A percentile compares a stretch with the other conserved stretches of the same genome.
These are phyloP conservation scores for Selenicereus undatus DNA, from an alignment of 148 eudicot genomes.

Conservation along the genomic window DNA sequence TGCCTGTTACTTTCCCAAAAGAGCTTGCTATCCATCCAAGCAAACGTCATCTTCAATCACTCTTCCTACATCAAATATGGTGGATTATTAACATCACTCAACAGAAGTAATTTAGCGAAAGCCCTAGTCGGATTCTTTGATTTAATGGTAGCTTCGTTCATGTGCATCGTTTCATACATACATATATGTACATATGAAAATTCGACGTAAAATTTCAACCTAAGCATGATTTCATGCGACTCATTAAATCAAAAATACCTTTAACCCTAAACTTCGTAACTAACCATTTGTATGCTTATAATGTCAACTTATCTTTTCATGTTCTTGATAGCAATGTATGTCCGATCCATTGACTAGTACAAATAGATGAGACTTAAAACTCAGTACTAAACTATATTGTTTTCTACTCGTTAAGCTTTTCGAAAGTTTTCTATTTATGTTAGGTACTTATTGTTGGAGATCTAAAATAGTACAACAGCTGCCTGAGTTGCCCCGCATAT, in stretches of 20 bases:
- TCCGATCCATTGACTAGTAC: not conserved
- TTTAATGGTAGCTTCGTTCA: not conserved
- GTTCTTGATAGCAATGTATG: constrained; percentile 11
- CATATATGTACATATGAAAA: not conserved
- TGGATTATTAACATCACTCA: constrained; percentile 48
- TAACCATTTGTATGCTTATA: constrained; percentile 13
- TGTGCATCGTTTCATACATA: not conserved
- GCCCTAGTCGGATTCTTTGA: not conserved
- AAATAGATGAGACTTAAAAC: not conserved
- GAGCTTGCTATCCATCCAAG: constrained; percentile 45
- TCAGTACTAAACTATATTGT: not conserved
- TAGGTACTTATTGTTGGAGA: too few species aligned
- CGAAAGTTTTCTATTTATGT: not conserved
- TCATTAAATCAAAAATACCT: not conserved
- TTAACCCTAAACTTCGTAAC: constrained; percentile 15
- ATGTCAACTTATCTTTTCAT: not conserved
- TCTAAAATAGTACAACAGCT: too few species aligned
- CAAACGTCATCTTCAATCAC: constrained; percentile 41
- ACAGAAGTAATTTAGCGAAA: constrained; percentile 10
- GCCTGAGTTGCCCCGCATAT: too few species aligned
- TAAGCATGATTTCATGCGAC: constrained; percentile 14
- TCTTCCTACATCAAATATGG: constrained; percentile 46
- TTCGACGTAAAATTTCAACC: not conserved
- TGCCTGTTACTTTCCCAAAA: constrained; percentile 15
- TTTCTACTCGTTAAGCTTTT: not conserved